phyloP scores from a whole-genome alignment of 208 protist genomes.

The Trypanosoma platydactyli region DNA sequence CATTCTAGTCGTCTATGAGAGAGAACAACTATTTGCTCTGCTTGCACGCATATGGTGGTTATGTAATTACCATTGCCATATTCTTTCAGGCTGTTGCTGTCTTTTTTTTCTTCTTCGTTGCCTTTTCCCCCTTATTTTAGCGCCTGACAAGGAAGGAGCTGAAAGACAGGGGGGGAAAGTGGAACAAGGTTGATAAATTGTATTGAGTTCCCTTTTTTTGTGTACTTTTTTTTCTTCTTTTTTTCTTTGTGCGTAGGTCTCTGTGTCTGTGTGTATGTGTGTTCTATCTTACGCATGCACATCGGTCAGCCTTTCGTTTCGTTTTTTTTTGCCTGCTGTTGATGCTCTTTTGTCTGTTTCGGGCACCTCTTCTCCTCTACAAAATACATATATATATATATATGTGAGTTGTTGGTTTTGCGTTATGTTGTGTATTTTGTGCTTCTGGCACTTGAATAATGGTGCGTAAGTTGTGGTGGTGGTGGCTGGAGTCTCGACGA shows the following conservation, averaged over 20 bases:
- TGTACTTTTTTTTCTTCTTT: too few relatives aligned
- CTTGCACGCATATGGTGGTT: not conserved
- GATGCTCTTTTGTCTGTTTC: conserved; percentile 3
- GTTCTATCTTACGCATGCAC: too few relatives aligned
- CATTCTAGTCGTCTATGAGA: not conserved
- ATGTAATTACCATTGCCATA: not conserved
- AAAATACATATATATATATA: too few relatives aligned
- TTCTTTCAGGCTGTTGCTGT: conserved; percentile 9
- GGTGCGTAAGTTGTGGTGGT: too few relatives aligned
- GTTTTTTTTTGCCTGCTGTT: conserved; percentile 9
- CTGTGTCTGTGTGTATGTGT: too few relatives aligned
- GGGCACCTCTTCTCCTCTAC: too few relatives aligned
- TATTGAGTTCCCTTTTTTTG: not conserved
- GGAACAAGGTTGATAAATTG: not conserved
- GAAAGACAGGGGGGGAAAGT: not conserved
- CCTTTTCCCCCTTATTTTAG: not conserved
- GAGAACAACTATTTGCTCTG: not conserved
- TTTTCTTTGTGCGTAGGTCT: too few relatives aligned
- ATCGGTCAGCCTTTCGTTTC: not conserved
- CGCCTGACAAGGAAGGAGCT: not conserved
- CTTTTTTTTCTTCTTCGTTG: not conserved
- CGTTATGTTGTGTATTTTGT: too few relatives aligned
- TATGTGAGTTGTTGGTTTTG: too few relatives aligned
- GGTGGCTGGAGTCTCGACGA: too few relatives aligned
- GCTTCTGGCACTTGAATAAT: too few relatives aligned